Percentiles rank a stretch among this genome's conserved stretches.
phyloP scores from a whole-genome alignment of 495 filamentous ascomycete genomes.

The Xylaria flabelliformis region DNA sequence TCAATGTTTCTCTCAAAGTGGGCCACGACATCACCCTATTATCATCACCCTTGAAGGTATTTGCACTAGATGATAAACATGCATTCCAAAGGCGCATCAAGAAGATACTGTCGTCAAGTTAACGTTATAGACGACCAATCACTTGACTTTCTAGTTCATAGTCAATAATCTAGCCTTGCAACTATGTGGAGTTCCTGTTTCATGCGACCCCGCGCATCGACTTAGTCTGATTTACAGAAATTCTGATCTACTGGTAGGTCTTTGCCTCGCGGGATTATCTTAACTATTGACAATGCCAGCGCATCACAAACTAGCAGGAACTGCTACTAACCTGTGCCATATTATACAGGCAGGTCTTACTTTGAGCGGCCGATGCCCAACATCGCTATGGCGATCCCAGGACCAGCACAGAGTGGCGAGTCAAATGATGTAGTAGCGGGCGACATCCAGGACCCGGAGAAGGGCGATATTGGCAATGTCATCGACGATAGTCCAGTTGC shows the following conservation, averaged over 20 bases:
- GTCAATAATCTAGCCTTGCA: neutral
- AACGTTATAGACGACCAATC: slow-evolving; percentile 6
- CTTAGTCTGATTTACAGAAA: neutral
- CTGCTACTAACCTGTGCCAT: neutral
- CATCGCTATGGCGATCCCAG: neutral
- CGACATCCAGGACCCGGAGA: slow-evolving; percentile 3
- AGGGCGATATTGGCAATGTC: neutral
- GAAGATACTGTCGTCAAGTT: neutral
- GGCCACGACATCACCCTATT: slow-evolving; percentile 8
- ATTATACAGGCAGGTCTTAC: neutral
- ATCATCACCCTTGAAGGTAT: neutral
- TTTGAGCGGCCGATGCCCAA: neutral
- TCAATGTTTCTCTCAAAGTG: neutral
- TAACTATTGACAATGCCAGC: no score
- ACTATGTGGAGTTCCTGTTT: neutral
- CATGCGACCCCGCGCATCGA: neutral
- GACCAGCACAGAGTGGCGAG: neutral
- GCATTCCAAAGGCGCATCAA: neutral
- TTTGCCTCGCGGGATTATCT: neutral
- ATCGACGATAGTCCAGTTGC: neutral
- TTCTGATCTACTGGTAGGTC: neutral
- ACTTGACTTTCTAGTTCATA: neutral
- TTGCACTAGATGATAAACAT: neutral
- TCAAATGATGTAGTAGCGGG: neutral
- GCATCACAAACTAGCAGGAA: neutral